Evolutionary conservation across 2,329 filamentous ascomycete species (phyloP).

Genomic region (Periconia digitata): DNA sequence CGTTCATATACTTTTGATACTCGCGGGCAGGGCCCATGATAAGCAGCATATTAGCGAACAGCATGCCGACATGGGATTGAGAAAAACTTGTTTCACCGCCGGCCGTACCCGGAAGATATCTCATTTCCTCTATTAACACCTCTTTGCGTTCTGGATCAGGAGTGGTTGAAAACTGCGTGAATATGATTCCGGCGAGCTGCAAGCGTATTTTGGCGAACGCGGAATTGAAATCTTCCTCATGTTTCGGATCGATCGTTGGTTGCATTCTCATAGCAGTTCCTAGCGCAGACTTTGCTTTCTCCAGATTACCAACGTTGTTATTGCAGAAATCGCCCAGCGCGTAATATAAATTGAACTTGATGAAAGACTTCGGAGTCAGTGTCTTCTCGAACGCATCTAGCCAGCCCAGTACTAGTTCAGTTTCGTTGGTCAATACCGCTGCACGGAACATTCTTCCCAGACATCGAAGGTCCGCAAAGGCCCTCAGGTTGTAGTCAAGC

Average conservation of each 20-base stretch:
- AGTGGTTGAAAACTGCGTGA: constrained; percentile 8
- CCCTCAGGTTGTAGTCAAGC: neutral
- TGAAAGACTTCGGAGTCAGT: neutral
- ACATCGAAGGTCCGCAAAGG: neutral
- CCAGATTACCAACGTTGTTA: constrained; percentile 4
- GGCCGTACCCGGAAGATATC: constrained; percentile 1
- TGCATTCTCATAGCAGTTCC: constrained; percentile 1
- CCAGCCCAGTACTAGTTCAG: constrained; percentile 5
- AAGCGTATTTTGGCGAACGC: constrained; percentile 2
- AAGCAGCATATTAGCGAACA: constrained; percentile 13
- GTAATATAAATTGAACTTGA: constrained; percentile 3
- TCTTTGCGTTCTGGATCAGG: constrained; percentile 10
- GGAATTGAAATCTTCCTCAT: constrained; percentile 4
- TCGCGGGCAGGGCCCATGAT: constrained; percentile 17
- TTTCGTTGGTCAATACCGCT: constrained; percentile 6
- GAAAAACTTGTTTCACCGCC: constrained; percentile 3
- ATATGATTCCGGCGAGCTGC: constrained; percentile 13
- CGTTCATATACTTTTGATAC: constrained; percentile 13
- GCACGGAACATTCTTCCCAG: constrained; percentile 6
- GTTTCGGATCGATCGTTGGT: constrained; percentile 1
- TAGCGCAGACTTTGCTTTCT: constrained; percentile 10
- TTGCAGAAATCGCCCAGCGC: constrained; percentile 5
- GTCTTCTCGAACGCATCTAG: constrained; percentile 3
- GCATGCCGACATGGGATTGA: constrained; percentile 11
- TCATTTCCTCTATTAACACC: constrained; percentile 9